A percentile compares a stretch with the other conserved stretches of the same genome.
Conservation (phyloP, 768 basidiomycete genomes). For the Panus rudis region DNA sequence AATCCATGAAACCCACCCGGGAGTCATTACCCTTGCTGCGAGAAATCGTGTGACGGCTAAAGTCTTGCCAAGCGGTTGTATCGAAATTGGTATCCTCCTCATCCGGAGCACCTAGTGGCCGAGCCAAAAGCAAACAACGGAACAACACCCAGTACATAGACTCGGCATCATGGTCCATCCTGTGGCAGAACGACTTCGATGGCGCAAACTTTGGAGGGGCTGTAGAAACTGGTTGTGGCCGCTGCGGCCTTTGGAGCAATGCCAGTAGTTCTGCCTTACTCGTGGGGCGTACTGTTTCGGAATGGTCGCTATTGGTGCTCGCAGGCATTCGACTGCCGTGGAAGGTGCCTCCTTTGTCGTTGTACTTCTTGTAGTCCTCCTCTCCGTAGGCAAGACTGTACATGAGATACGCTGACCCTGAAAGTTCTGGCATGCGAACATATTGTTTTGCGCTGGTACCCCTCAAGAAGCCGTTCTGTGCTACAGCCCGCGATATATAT, state of each 20-base stretch:
- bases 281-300: no score
- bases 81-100: no score
- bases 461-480: background rate
- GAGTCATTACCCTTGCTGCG: no score
- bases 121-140: background rate
- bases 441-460: background rate
- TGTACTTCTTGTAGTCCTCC: constrained; percentile 5
- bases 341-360: background rate
- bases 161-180: constrained; percentile 10
- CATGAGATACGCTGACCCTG: background rate
- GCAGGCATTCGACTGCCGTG: no score
- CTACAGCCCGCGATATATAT: constrained; percentile 6
- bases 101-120: background rate
- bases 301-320: no score
- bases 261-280: no score
- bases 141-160: constrained; percentile 10
- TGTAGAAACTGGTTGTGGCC: no score
- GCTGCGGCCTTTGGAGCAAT: no score
- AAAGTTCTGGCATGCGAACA: constrained; percentile 4
- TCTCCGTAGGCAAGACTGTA: constrained; percentile 5
- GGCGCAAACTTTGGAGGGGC: no score
- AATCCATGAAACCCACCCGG: no score
- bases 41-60: no score
- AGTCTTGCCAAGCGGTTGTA: no score
- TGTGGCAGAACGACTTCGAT: constrained; percentile 6